These are phyloP conservation scores for Boeremia lycopersici DNA, from an alignment of 2,329 filamentous ascomycete genomes.

Conservation along the genomic window DNA sequence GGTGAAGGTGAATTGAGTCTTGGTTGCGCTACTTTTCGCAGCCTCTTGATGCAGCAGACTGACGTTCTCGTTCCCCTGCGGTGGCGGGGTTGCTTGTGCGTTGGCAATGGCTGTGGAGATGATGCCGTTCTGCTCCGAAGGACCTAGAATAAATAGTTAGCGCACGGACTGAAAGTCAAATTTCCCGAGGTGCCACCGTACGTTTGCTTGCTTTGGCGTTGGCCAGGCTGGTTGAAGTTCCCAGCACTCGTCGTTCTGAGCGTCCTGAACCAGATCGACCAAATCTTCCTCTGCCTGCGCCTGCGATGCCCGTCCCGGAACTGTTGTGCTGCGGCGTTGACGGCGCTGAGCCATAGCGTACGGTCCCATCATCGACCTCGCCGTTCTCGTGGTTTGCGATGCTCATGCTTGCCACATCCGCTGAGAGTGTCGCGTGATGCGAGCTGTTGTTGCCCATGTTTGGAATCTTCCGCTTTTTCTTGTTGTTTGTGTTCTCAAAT, in stretches of 20 bases:
- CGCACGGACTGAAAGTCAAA: slow-evolving; percentile 39
- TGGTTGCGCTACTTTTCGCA: slow-evolving; percentile 67
- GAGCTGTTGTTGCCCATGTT: slow-evolving; percentile 74
- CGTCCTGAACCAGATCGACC: slow-evolving; percentile 62
- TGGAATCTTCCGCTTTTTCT: slow-evolving; percentile 98
- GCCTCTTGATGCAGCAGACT: slow-evolving; percentile 77
- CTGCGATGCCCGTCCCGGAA: slow-evolving; percentile 73
- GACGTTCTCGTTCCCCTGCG: slow-evolving; percentile 73
- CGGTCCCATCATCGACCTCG: slow-evolving; percentile 54
- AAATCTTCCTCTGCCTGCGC: slow-evolving; percentile 82
- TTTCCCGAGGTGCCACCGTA: slow-evolving; percentile 42
- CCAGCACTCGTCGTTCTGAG: slow-evolving; percentile 53
- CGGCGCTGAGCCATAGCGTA: slow-evolving; percentile 61
- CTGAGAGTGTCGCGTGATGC: slow-evolving; percentile 63
- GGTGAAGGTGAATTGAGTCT: slow-evolving; percentile 94
- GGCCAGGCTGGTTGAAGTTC: slow-evolving; percentile 49
- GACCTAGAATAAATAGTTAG: slow-evolving; percentile 47
- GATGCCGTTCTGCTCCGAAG: slow-evolving; percentile 70
- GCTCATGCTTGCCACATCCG: slow-evolving; percentile 69
- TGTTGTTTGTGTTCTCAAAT: slow-evolving; percentile 98
- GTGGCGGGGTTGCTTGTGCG: slow-evolving; percentile 61
- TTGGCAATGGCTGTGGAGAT: slow-evolving; percentile 93
- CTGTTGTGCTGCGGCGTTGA: slow-evolving; percentile 56
- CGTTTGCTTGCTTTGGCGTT: slow-evolving; percentile 53
- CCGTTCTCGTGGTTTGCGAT: slow-evolving; percentile 55